phyloP scores from a whole-genome alignment of 192 early-diverging fungal species.

The Coemansia sp. region DNA sequence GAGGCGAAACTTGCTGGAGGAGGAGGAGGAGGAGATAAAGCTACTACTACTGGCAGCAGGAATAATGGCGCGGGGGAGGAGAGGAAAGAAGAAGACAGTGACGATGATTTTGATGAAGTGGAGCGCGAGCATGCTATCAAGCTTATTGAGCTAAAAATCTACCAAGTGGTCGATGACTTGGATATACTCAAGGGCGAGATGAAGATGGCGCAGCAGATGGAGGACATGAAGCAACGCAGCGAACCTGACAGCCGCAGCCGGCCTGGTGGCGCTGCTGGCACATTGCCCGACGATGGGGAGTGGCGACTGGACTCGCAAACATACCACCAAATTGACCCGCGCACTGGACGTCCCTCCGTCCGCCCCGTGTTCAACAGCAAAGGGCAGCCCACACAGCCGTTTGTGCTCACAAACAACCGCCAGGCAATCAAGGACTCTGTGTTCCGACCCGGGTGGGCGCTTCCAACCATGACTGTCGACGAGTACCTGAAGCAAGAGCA shows the following conservation, averaged over 20 bases:
- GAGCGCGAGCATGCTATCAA: slow-evolving; percentile 75
- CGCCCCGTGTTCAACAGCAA: slow-evolving; percentile 30
- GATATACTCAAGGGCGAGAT: slow-evolving; percentile 76
- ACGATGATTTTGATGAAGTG: slow-evolving; percentile 71
- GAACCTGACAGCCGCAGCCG: slow-evolving; percentile 7
- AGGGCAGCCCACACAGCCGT: slow-evolving; percentile 75
- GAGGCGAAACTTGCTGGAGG: slow-evolving; percentile 69
- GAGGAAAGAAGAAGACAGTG: slow-evolving; percentile 39
- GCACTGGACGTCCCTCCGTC: slow-evolving; percentile 10
- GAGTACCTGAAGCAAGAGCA: slow-evolving; percentile 89
- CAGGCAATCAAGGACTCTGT: slow-evolving; percentile 77
- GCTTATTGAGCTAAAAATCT: slow-evolving; percentile 73
- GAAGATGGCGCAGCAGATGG: slow-evolving; percentile 77
- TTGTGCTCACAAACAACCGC: slow-evolving; percentile 82
- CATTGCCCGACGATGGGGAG: slow-evolving; percentile 8
- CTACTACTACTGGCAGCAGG: not conserved
- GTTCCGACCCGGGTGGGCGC: slow-evolving; percentile 79
- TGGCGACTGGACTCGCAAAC: slow-evolving; percentile 60
- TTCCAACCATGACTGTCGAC: slow-evolving; percentile 98
- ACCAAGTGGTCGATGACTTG: slow-evolving; percentile 73
- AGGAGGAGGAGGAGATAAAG: too few species aligned
- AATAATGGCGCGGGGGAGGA: too few species aligned
- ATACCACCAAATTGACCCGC: slow-evolving; percentile 32
- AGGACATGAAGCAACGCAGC: slow-evolving; percentile 46
- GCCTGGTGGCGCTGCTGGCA: not conserved